Base-by-base conservation (phyloP, 805 yeast species). In the Metschnikowia rubicola region DNA sequence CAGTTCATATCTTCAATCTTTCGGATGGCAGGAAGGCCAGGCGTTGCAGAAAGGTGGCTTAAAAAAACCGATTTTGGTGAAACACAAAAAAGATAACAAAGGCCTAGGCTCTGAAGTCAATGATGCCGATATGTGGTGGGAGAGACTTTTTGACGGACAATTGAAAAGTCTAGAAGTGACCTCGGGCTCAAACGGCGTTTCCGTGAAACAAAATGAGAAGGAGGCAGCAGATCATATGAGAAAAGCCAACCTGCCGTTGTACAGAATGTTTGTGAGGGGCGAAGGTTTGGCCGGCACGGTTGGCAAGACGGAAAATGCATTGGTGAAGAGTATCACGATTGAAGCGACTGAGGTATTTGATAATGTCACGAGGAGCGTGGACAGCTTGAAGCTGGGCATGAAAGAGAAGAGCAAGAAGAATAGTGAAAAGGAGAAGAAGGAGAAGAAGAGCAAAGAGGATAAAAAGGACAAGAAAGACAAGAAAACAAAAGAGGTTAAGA, bases 61-160 rank as follows among this genome's bases (percentile, higher is more conserved):
- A 43, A 81, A 77, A 57, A 88, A 82, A 56, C 98, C 99, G 0
- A 81, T 92, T 36, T 66, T 92, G 51, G 97, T 94, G 46, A 86
- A 85, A 55, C 97, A 92, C 61, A 90, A 94, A 67, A 84, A 82
- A 56, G 97, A 92, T 61, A 83, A 82, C 48, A 90, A 89, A 61
- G 99, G 99, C 9, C 74, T 92, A 26, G 99, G 99, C 0, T 84
- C 86, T 61, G 83, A 80, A 26, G 76, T 78, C 21, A 84, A 81
- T 43, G 94, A 88, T 55, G 79, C 83, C 12, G 96, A 88, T 54
- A 85, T 88, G 39, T 92, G 99, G 99, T 92, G 99, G 99, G 99
- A 92, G 56, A 77, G 88, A 53, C 73, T 92, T 38, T 94, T 94
- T 69, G 97, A 92, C 65, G 97, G 97, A 1, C 97, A 90, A 55